These are phyloP conservation scores for Ettlia oleoabundans DNA, from an alignment of 139 green algal genomes.

Conservation along the genomic window DNA sequence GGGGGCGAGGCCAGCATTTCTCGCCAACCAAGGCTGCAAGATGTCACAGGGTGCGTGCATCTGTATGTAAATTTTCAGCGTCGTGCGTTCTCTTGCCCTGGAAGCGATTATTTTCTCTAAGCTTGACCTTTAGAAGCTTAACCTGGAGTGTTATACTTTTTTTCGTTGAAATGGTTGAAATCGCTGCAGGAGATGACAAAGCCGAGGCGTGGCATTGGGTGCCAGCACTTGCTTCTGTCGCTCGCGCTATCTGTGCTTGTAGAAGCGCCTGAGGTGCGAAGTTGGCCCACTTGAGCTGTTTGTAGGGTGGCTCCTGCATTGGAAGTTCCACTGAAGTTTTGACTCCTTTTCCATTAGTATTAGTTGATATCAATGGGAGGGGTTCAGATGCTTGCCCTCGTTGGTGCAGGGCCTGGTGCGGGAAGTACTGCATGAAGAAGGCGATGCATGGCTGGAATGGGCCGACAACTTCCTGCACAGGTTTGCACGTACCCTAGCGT, in stretches of 20 bases:
- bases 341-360: neutral
- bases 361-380: too few relatives aligned
- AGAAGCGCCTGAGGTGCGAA: neutral
- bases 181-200: conserved; percentile 3
- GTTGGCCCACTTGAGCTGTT: neutral
- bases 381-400: too few relatives aligned
- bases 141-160: too few relatives aligned
- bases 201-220: neutral
- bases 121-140: too few relatives aligned
- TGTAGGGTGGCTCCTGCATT: neutral
- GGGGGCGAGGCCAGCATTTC: too few relatives aligned
- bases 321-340: neutral
- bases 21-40: too few relatives aligned
- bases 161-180: too few relatives aligned
- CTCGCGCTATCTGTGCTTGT: neutral
- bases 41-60: too few relatives aligned
- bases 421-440: neutral
- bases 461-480: conserved; percentile 1
- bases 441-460: neutral
- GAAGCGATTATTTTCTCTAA: too few relatives aligned
- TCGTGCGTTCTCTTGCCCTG: too few relatives aligned
- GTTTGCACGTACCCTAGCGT: neutral
- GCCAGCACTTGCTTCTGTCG: conserved; percentile 13
- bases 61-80: too few relatives aligned
- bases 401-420: neutral